Evolutionary conservation across 257 asterid species (phyloP), one percentile per base, ranked within the genome.

Genomic region (Nicotiana noctiflora): DNA sequence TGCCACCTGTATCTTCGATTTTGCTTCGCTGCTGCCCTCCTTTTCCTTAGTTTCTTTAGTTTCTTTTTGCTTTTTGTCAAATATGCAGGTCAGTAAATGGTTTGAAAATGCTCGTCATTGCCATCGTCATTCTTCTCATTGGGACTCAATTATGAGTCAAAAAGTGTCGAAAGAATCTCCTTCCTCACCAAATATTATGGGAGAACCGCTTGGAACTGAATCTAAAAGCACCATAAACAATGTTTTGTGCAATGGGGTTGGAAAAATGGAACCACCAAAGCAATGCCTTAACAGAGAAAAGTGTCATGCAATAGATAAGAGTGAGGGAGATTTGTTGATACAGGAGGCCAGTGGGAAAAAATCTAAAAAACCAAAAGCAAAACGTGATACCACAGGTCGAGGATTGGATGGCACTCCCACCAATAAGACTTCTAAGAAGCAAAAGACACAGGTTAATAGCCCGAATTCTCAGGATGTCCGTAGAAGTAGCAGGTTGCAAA

Each of bases 51-150:
- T 31, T 76, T 63, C 59, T 49, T n/a, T n/a, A n/a, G n/a, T n/a
- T n/a, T n/a, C n/a, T n/a, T n/a, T n/a, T n/a, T n/a, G n/a, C n/a
- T n/a, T 8, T 51, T 53, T 81, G 55, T 40, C 19, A 77, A 61
- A 15, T 14, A 9, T 60, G 49, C 91, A 94, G 99, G 95, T 96
- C 31, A 8, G 79, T 75, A 94, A 91, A 86, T 96, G 99, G 99
- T 95, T 96, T 74, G 95, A 87, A 57, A 94, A 96, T 88, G 88
- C 98, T 66, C 96, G 99, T 14, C 93, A 97, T 97, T 89, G 96
- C 84, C 85, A 32, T 80, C 84, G 89, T 81, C 97, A 94, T 85
- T 85, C 91, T 75, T 81, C 92, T 81, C 86, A 23, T 52, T 66
- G 83, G 82, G 84, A 82, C 62, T 66, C 91, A 79, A 81, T 63